phyloP scores from a whole-genome alignment of 1,284 basidiomycete genomes.

The Xerocomus minutiporus region DNA sequence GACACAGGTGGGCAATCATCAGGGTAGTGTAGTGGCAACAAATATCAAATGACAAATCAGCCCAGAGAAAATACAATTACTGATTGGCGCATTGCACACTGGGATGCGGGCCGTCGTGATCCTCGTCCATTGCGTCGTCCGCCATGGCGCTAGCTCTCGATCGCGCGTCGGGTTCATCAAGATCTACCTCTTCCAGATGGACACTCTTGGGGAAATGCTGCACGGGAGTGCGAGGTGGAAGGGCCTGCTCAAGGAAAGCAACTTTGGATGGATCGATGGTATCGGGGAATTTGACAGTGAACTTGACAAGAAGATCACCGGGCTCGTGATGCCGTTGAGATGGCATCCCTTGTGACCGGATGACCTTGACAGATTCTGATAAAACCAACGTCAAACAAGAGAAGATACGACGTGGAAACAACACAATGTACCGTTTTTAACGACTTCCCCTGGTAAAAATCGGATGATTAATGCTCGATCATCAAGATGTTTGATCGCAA shows the following conservation, averaged over 20 bases:
- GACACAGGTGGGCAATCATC: slow-evolving; percentile 14
- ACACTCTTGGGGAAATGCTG: slow-evolving; percentile 68
- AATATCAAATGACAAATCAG: slow-evolving; percentile 16
- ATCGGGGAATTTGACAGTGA: slow-evolving; percentile 90
- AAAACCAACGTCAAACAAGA: slow-evolving; percentile 9
- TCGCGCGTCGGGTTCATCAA: slow-evolving; percentile 80
- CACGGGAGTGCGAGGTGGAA: slow-evolving; percentile 75
- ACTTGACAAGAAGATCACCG: slow-evolving; percentile 89
- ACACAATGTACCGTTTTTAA: slow-evolving; percentile 79
- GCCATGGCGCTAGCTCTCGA: slow-evolving; percentile 53
- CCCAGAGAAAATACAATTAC: slow-evolving; percentile 35
- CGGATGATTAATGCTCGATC: slow-evolving; percentile 85
- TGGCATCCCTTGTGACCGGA: slow-evolving; percentile 96
- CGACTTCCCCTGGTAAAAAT: slow-evolving; percentile 86
- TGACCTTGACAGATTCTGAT: slow-evolving; percentile 83
- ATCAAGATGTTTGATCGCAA: slow-evolving; percentile 91
- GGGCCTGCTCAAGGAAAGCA: slow-evolving; percentile 78
- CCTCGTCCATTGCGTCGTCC: slow-evolving; percentile 84
- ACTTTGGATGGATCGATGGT: slow-evolving; percentile 67
- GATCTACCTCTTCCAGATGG: slow-evolving; percentile 80
- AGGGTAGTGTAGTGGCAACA: slow-evolving; percentile 21
- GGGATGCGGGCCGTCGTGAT: slow-evolving; percentile 62
- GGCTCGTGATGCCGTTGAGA: slow-evolving; percentile 96
- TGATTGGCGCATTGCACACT: slow-evolving; percentile 82
- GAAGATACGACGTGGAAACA: slow-evolving; percentile 8